A percentile compares a stretch with the other conserved stretches of the same genome.
Conservation (phyloP, 345 rosid genomes). For the Pistacia atlantica region DNA sequence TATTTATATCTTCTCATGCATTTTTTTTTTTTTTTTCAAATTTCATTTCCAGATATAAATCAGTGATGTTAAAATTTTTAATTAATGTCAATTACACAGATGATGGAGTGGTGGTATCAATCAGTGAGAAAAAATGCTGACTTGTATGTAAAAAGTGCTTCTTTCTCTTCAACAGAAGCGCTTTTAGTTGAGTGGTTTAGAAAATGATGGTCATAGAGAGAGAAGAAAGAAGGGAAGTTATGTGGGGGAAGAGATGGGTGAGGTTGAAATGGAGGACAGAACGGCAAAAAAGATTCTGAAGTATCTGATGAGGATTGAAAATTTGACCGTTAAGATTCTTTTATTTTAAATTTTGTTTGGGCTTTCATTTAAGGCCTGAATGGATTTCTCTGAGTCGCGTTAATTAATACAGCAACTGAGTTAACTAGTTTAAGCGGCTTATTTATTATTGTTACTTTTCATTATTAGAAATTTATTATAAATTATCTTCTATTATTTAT, state of each 20-base stretch:
- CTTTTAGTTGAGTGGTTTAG: constrained; percentile 9
- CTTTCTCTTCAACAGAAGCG: constrained; percentile 3
- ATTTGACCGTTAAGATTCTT: constrained; percentile 28
- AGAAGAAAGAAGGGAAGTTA: neutral
- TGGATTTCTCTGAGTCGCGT: neutral
- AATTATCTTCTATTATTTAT: no score
- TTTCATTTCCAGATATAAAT: neutral
- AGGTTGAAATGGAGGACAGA: neutral
- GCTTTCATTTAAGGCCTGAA: constrained; percentile 12
- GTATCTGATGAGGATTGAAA: constrained; percentile 1
- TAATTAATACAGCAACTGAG: no score
- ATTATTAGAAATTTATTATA: no score
- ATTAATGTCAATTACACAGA: constrained; percentile 42
- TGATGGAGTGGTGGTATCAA: constrained; percentile 99
- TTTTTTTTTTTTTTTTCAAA: neutral
- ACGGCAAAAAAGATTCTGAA: constrained; percentile 11
- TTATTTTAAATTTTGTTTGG: neutral
- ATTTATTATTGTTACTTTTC: no score
- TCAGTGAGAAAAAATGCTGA: constrained; percentile 32
- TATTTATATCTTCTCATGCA: neutral
- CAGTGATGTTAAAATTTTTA: constrained; percentile 39
- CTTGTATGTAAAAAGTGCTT: constrained; percentile 19
- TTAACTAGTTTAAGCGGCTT: no score
- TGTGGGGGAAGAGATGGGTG: no score
- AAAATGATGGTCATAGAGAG: constrained; percentile 2